Base-by-base conservation (phyloP, 768 basidiomycete genomes). In the Amylocystis lapponica region DNA sequence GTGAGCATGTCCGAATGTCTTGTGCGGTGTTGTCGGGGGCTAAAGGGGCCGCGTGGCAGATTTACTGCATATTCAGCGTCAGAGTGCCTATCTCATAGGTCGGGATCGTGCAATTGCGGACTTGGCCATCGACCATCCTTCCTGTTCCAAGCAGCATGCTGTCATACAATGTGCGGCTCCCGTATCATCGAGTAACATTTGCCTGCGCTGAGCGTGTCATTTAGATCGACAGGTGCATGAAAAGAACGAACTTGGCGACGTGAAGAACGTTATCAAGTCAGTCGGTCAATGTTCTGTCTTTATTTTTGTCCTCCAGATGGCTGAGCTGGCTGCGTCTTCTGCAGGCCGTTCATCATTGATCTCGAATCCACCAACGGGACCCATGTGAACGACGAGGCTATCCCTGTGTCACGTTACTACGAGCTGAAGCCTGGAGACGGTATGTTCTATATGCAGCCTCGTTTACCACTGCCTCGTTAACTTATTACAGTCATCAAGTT, bases 291-390 rank as follows among this genome's bases (percentile, higher is more conserved):
- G 29, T 43, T 36, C 32, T 27, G n/a, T 9, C 25, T 8, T 12
- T 12, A 11, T 31, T 42, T n/a, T 27, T 36, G 27, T 37, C 31
- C 17, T 21, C 13, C 27, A 10, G 9, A n/a, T 19, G 22, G 37
- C 36, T 29, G 20, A 33, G 41, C 32, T 46, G 27, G 40, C 13
- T 11, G 19, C 27, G 48, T 19, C 33, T 26, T 22, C 16, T 41
- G 12, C 51, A 98, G 93, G 58, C 93, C 96, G 1, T 99, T 93
- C 62, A 78, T 99, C 38, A 96, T 99, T 47, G 96, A 99, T 65
- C 78, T 99, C 8, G 94, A 99, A 54, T 96, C 93, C n/a, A 97
- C 96, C 2, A 99, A 99, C 59, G 83, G 88, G 2, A 98, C 96
- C 0, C 73, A 78, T 52, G 95, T 99, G 35, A 98, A 98, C 55